These are phyloP conservation scores for Raffaelea ambrosiae DNA, from an alignment of 2,329 filamentous ascomycete species.

Conservation along the genomic window DNA sequence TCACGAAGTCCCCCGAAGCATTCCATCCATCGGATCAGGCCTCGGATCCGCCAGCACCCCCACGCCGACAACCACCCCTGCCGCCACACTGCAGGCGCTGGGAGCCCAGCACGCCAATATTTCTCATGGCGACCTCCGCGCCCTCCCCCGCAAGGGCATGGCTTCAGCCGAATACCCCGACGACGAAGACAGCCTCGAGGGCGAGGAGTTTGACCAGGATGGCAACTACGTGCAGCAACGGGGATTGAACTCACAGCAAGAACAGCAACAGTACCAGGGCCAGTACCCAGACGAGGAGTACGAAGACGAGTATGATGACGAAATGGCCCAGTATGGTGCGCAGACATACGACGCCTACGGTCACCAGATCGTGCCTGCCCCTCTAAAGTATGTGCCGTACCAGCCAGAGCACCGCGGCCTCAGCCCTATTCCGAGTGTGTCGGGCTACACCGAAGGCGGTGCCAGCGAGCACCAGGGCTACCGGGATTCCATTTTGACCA, in stretches of 20 bases:
- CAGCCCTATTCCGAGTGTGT: slow-evolving; percentile 88
- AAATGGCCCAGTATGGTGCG: slow-evolving; percentile 21
- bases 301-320: slow-evolving; percentile 26
- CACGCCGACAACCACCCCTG: slow-evolving; percentile 49
- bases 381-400: slow-evolving; percentile 59
- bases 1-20: slow-evolving; percentile 50
- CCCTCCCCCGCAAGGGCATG: slow-evolving; percentile 39
- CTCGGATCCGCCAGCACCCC: slow-evolving; percentile 39
- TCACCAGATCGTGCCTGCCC: slow-evolving; percentile 55
- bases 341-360: slow-evolving; percentile 40
- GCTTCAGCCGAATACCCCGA: slow-evolving; percentile 21
- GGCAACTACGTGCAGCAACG: not conserved
- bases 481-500: slow-evolving; percentile 48
- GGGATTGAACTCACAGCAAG: slow-evolving; percentile 7
- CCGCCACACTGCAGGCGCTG: slow-evolving; percentile 47
- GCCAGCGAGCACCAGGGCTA: slow-evolving; percentile 44
- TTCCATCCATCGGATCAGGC: slow-evolving; percentile 45
- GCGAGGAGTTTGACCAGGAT: slow-evolving; percentile 35
- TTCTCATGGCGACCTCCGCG: slow-evolving; percentile 49
- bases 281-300: slow-evolving; percentile 30
- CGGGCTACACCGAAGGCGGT: slow-evolving; percentile 69
- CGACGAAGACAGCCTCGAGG: slow-evolving; percentile 34
- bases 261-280: slow-evolving; percentile 28
- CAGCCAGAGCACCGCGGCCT: slow-evolving; percentile 61
- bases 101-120: slow-evolving; percentile 60